phyloP scores from a whole-genome alignment of 2,329 filamentous ascomycete species.

The Botrytis tulipae region DNA sequence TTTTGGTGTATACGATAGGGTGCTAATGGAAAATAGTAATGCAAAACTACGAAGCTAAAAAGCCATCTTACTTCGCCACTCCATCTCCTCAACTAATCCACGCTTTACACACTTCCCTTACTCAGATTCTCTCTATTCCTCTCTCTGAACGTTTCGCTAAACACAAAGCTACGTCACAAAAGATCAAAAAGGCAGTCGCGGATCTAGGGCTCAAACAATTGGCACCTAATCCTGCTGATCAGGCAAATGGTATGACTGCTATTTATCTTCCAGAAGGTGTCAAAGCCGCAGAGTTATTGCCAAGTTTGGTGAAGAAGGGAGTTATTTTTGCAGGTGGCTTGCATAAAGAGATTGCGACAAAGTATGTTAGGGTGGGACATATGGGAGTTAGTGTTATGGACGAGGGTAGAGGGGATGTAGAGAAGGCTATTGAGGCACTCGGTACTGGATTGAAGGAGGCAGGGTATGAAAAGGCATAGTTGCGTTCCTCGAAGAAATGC shows the following conservation, averaged over 20 bases:
- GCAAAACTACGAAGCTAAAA: conserved; percentile 98
- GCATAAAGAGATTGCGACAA: conserved; percentile 90
- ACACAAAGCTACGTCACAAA: conserved; percentile 77
- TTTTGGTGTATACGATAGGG: conserved; percentile 5
- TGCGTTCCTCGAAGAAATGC: not conserved
- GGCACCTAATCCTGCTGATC: conserved; percentile 79
- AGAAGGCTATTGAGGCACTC: conserved; percentile 77
- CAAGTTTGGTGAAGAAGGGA: conserved; percentile 79
- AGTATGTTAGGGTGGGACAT: conserved; percentile 94
- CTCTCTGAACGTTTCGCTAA: conserved; percentile 78
- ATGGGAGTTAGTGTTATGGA: conserved; percentile 82
- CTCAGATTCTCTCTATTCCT: conserved; percentile 78
- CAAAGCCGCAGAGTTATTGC: conserved; percentile 77
- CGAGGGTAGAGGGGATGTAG: conserved; percentile 69
- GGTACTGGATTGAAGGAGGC: conserved; percentile 72
- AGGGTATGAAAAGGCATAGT: conserved; percentile 53
- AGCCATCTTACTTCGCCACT: conserved; percentile 96
- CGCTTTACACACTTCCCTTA: conserved; percentile 85
- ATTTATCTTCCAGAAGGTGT: conserved; percentile 89
- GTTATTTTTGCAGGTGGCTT: conserved; percentile 94
- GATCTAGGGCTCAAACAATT: conserved; percentile 85
- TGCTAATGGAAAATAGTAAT: conserved; percentile 60
- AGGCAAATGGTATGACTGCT: conserved; percentile 97
- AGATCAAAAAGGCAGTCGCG: conserved; percentile 78
- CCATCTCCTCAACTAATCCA: conserved; percentile 91